Base-by-base conservation (phyloP, 257 asterid genomes). In the Capsicum baccatum region DNA sequence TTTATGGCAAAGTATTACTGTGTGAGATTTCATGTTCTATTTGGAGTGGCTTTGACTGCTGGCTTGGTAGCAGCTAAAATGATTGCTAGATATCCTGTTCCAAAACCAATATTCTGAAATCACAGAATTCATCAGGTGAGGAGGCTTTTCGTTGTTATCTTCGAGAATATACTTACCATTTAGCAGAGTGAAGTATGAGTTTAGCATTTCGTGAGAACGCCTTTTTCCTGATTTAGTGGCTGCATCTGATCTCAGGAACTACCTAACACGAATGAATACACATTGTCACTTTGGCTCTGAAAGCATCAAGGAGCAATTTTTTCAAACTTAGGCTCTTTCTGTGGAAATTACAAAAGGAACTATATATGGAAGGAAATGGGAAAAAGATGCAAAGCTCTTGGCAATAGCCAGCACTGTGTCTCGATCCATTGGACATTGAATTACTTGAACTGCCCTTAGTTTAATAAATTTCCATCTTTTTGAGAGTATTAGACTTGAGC, bases 1-100 rank as follows among this genome's bases (percentile, higher is more conserved):
- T 94, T 95, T 81, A 88, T 94, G 95, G 94, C 98, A 7, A 95
- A 94, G 70, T 95, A 94, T 80, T 92, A 90, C 79, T 90, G 94
- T 85, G 98, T 95, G 96, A 89, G 97, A 85, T 87, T 95, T 83
- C 98, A 95, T 80, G 86, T 90, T 54, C 55, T 81, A 63, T 92
- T 92, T 80, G 98, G 98, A 82, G 89, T 88, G 59, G 94, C 97
- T 83, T 86, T 92, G 90, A 90, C 96, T 68, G 92, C 90, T 35
- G 98, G 97, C 55, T 73, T 95, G 84, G 94, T 94, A 85, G 92
- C 87, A 15, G 94, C 97, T 13, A 87, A 92, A 88, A 73, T 92
- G 84, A 35, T 89, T 64, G 91, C 92, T 2, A 81, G 91, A 79
- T 87, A 80, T 84, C 86, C 84, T 85, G 88, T 88, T 70, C 88